phyloP scores from a whole-genome alignment of 768 basidiomycete genomes.

The Solioccasus polychromus region DNA sequence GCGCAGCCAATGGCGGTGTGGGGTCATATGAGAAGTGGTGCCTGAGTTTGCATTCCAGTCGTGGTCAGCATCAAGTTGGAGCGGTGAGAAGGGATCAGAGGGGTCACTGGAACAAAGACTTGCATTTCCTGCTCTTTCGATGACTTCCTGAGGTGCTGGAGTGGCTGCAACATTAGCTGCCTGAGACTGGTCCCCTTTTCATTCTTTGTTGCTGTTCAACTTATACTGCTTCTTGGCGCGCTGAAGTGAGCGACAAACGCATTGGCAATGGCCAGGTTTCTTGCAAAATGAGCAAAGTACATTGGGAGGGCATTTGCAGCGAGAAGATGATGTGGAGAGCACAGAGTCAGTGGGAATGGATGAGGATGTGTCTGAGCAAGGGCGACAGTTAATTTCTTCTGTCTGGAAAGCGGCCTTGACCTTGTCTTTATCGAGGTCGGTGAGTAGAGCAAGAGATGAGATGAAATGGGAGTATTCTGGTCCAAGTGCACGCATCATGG shows the following conservation, averaged over 20 bases:
- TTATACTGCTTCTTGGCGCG: background rate
- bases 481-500: slow-evolving; percentile 9
- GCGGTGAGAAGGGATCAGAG: background rate
- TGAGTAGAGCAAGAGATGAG: slow-evolving; percentile 10
- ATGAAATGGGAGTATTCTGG: slow-evolving; percentile 8
- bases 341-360: too few species aligned
- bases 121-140: background rate
- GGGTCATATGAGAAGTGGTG: background rate
- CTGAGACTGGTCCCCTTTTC: too few species aligned
- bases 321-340: background rate
- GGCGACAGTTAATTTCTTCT: background rate
- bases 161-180: background rate
- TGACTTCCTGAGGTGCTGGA: background rate
- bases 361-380: too few species aligned
- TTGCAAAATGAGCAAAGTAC: background rate
- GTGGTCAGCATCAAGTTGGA: background rate
- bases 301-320: background rate
- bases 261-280: background rate
- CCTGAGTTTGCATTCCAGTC: slow-evolving; percentile 1
- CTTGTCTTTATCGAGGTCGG: slow-evolving; percentile 5
- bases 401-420: slow-evolving; percentile 1
- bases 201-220: too few species aligned
- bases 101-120: background rate
- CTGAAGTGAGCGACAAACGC: too few species aligned
- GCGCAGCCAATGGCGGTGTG: background rate